These are phyloP conservation scores for Stentor roeselii DNA, from an alignment of 73 alveolate species.

Conservation along the genomic window DNA sequence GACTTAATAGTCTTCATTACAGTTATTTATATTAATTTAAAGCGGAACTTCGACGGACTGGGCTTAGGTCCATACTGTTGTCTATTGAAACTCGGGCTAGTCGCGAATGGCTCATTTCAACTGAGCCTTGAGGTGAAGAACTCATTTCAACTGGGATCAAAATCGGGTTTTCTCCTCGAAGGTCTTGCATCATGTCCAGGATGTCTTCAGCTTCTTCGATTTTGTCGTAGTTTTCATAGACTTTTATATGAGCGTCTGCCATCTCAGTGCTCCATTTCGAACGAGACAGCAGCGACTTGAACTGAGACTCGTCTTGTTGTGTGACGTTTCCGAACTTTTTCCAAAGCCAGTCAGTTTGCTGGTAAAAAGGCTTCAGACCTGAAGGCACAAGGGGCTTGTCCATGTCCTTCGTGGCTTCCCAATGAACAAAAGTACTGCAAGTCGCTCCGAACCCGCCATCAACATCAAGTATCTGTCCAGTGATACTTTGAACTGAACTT, in stretches of 20 bases:
- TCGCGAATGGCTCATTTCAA: too few species aligned
- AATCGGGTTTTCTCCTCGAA: too few species aligned
- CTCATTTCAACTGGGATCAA: too few species aligned
- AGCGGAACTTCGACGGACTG: too few species aligned
- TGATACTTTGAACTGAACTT: conserved; percentile 65
- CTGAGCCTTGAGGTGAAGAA: too few species aligned
- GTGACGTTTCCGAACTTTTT: neutral
- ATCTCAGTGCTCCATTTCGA: neutral
- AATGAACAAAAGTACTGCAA: neutral
- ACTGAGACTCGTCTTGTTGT: neutral
- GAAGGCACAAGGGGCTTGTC: neutral
- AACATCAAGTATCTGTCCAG: conserved; percentile 85
- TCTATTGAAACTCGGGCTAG: too few species aligned
- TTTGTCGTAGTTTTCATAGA: neutral
- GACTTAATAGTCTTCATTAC: conserved; percentile 30
- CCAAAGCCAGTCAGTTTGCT: neutral
- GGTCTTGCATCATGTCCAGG: neutral
- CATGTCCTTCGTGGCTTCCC: neutral
- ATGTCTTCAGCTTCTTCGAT: neutral
- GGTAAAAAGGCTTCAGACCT: neutral
- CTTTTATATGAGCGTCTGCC: conserved; percentile 22
- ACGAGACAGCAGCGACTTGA: neutral
- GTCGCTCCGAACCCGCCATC: conserved; percentile 88
- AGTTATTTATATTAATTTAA: too few species aligned
- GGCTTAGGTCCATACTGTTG: too few species aligned